Evolutionary conservation across 768 basidiomycete genomes (phyloP), one percentile per base, ranked within the genome.

Genomic region (Hysterangium stoloniferum): DNA sequence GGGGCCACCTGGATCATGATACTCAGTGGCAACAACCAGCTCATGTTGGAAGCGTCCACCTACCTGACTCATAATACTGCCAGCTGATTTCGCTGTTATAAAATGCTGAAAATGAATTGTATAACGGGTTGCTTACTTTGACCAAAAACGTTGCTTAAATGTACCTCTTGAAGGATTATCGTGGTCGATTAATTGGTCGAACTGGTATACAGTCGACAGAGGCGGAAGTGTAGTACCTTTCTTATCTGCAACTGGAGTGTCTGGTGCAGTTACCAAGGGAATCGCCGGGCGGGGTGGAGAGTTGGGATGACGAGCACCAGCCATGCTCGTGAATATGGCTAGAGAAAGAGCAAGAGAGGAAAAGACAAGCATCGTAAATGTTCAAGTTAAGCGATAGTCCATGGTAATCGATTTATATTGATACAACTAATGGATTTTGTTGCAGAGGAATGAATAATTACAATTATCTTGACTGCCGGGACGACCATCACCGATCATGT

Each of bases 131-230:
- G 27, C 79, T 63, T 71, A 82, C 27, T 78, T 78, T 53, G 77
- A 71, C 82, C 82, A 86, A 64, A 74, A 86, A 31, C 85, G 75
- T 64, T 86, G 85, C 60, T 78, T 70, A 66, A 88, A 88, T n/a
- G 83, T 86, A 17, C 85, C 85, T 19, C 77, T 66, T 24, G 70
- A 66, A n/a, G 81, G 77, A 54, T 77, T 64, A 29, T 61, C 71
- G 60, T 77, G 77, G 58, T 78, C 75, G 52, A 82, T 65, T 43
- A 71, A 59, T 54, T 72, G 70, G 57, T 82, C 74, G 58, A 84
- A 84, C 52, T 61, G 63, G 62, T 78, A 84, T 4, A 70, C 61
- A 25, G 60, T 62, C 57, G 61, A 60, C 51, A 64, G 59, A 44
- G 61, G 58, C 27, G 60, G 66, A 12, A 70, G 57, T 45, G 52